These are phyloP conservation scores for Suhomyces bokatorum DNA, from an alignment of 1,139 yeast species.

Conservation along the genomic window DNA sequence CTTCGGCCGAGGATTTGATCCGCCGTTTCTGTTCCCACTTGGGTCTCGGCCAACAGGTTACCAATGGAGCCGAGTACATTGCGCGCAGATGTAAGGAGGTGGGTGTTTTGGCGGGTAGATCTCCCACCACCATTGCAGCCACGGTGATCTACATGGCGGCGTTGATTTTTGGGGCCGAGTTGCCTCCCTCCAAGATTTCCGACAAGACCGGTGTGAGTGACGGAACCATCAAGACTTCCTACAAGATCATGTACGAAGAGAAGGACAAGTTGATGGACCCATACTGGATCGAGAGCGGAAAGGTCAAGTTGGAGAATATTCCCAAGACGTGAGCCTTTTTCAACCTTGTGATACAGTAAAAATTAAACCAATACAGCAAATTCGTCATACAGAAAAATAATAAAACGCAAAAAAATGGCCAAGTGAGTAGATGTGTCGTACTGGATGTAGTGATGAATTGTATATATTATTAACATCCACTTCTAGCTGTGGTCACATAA, in stretches of 20 bases:
- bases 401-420: too few species aligned
- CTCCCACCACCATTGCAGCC: constrained; percentile 97
- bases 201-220: constrained; percentile 98
- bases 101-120: constrained; percentile 94
- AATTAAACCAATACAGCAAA: not conserved
- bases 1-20: constrained; percentile 91
- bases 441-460: too few species aligned
- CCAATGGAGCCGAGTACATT: constrained; percentile 91
- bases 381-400: too few species aligned
- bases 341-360: not conserved
- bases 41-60: constrained; percentile 80
- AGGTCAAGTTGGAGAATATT: constrained; percentile 59
- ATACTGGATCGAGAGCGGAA: constrained; percentile 72
- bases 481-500: too few species aligned
- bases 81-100: constrained; percentile 87
- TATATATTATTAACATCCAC: too few species aligned
- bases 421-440: too few species aligned
- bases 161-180: constrained; percentile 69
- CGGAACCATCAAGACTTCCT: constrained; percentile 93
- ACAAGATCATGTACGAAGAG: constrained; percentile 77
- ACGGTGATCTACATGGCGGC: constrained; percentile 96
- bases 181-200: constrained; percentile 76
- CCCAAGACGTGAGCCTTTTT: constrained; percentile 46
- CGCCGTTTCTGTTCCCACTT: constrained; percentile 95
- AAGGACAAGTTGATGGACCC: constrained; percentile 76